Conservation (phyloP, 805 yeast species). For the Sugiyamaella lignohabitans region DNA sequence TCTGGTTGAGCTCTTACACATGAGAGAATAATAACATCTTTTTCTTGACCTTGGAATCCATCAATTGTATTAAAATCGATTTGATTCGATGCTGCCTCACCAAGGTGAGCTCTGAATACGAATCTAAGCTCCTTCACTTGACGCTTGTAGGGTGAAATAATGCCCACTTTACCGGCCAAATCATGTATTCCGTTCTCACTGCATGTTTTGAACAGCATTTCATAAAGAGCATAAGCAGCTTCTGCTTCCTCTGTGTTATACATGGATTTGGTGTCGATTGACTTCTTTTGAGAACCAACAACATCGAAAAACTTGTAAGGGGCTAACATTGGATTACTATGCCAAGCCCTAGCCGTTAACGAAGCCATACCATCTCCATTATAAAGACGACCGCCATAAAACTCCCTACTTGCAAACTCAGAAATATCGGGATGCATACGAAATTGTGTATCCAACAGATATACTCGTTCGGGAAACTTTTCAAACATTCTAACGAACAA, state of each 20-base stretch:
- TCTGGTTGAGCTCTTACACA: constrained; percentile 85
- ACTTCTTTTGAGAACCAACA: constrained; percentile 36
- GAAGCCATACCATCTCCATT: constrained; percentile 74
- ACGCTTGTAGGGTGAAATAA: constrained; percentile 92
- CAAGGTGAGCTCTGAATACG: constrained; percentile 53
- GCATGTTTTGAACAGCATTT: constrained; percentile 32
- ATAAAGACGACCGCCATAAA: constrained; percentile 62
- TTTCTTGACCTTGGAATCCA: constrained; percentile 98
- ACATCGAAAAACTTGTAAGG: constrained; percentile 77
- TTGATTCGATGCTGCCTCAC: constrained; percentile 52
- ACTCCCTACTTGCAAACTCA: constrained; percentile 74
- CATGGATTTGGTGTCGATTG: constrained; percentile 55
- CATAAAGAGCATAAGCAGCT: constrained; percentile 62
- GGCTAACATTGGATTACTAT: constrained; percentile 43
- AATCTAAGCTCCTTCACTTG: constrained; percentile 60
- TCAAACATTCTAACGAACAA: constrained; percentile 89
- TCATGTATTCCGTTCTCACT: not conserved
- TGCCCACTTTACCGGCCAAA: constrained; percentile 63
- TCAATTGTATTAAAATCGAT: constrained; percentile 93
- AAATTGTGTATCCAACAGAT: constrained; percentile 82
- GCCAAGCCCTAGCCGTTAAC: constrained; percentile 70
- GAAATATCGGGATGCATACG: constrained; percentile 97
- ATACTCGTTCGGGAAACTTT: constrained; percentile 50
- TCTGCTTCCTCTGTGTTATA: constrained; percentile 66
- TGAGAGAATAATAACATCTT: constrained; percentile 86